Conservation (phyloP, 2,329 filamentous ascomycete species). For the Xylaria sp. region DNA sequence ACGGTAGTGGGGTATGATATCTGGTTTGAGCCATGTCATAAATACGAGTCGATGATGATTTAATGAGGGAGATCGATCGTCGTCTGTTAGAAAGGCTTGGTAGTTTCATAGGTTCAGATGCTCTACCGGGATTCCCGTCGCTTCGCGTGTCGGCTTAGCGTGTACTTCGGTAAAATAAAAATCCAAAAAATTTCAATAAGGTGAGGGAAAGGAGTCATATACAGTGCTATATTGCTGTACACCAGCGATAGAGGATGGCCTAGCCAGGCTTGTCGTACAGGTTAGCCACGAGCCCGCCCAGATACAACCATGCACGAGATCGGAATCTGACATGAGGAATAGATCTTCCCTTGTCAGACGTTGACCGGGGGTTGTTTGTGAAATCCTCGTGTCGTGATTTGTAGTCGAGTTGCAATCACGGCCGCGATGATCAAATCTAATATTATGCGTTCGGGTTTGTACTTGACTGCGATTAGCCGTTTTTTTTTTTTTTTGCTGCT, state of each 20-base stretch:
- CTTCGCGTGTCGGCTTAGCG: constrained; percentile 16
- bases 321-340: constrained; percentile 44
- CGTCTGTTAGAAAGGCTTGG: too few species aligned
- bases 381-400: constrained; percentile 32
- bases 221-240: constrained; percentile 6
- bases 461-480: constrained; percentile 34
- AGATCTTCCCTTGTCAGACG: constrained; percentile 42
- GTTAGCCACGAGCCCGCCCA: constrained; percentile 37
- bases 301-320: constrained; percentile 42
- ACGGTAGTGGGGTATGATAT: background rate
- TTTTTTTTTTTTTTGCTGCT: constrained; percentile 2
- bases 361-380: constrained; percentile 20
- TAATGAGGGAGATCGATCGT: background rate
- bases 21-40: background rate
- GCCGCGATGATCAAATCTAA: constrained; percentile 27
- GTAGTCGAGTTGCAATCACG: constrained; percentile 19
- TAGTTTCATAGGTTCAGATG: background rate
- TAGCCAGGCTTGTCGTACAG: constrained; percentile 30
- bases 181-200: background rate
- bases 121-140: background rate
- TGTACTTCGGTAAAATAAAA: constrained; percentile 10
- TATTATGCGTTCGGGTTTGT: constrained; percentile 30
- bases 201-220: constrained; percentile 11
- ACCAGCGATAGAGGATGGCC: constrained; percentile 16
- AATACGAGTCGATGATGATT: constrained; percentile 3